Evolutionary conservation across 2,329 filamentous ascomycete genomes (phyloP), one percentile per base, ranked within the genome.

Genomic region (Kalmusia sp.): DNA sequence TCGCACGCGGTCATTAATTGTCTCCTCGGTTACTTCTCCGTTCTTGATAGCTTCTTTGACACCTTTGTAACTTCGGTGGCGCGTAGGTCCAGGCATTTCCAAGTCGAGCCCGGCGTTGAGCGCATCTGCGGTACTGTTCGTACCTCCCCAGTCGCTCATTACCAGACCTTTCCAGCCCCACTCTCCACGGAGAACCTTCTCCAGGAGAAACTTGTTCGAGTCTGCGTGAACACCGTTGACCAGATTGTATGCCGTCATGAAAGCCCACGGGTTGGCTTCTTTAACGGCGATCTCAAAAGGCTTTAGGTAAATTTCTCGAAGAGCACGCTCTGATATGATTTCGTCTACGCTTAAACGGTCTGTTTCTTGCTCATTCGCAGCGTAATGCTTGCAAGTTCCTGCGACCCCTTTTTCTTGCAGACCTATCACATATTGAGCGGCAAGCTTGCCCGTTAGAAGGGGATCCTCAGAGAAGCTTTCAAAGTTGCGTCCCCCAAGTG

Each of bases 401-500:
- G 84, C 85, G 7, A 91, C 87, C 19, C 87, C 86, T 31, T 81
- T 80, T 12, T 80, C 81, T 69, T 92, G 87, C 2, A 91, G 75
- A 11, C 89, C 85, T 34, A 75, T 80, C 21, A 86, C 77, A 34
- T 82, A 80, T 24, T 81, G 78, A 56, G 89, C 85, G 3, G 84
- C 85, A 51, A 90, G 81, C 66, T 90, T 87, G 3, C 88, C 89
- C 3, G 87, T 81, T 57, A 92, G 78, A 61, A 83, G 88, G 1
- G 84, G 77, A 56, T 92, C 89, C 70, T 92, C 89, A 19, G 85
- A 84, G 65, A 85, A 90, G 1, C 84, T 88, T 69, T 92, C 89
- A 60, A 93, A 95, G 55, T 92, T 92, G 52, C 91, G 83, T 6
- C 91, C 91, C 4, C 90, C 90, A 0, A 95, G 80, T 0, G 91